Conservation (phyloP, 164 flowering plant genomes). For the Buxus sempervirens region DNA sequence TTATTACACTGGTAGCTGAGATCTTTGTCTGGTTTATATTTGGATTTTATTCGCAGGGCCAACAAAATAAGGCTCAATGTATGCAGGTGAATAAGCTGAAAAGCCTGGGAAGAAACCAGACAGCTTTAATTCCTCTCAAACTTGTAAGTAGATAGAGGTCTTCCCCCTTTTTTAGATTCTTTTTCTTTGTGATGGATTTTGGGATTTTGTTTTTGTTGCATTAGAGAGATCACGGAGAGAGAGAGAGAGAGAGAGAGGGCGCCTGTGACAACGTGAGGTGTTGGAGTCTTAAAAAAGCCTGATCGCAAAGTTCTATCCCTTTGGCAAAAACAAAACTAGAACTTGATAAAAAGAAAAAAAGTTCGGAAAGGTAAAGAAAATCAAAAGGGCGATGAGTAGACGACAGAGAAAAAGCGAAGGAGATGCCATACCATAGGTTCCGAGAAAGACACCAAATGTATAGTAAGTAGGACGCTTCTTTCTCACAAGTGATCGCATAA, state of each 20-base stretch:
- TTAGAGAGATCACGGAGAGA: slow-evolving; percentile 7
- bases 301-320: background rate
- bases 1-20: slow-evolving; percentile 17
- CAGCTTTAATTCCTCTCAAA: background rate
- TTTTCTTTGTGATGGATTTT: slow-evolving; percentile 1
- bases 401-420: too few species aligned
- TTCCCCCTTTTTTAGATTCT: background rate
- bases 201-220: slow-evolving; percentile 11
- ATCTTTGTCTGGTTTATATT: slow-evolving; percentile 29
- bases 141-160: too few species aligned
- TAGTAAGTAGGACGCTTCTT: too few species aligned
- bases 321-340: too few species aligned
- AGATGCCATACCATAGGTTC: too few species aligned
- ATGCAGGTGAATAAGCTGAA: background rate
- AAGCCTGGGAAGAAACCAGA: background rate
- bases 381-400: too few species aligned
- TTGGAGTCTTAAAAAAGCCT: too few species aligned
- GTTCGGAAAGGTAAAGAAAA: too few species aligned
- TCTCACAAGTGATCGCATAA: too few species aligned
- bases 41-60: slow-evolving; percentile 20
- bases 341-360: too few species aligned
- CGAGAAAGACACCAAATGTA: too few species aligned
- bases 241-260: slow-evolving; percentile 15
- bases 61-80: slow-evolving; percentile 7
- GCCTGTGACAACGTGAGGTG: too few species aligned